Evolutionary conservation across 148 eudicot genomes (phyloP).

Genomic region (Chenopodium album): DNA sequence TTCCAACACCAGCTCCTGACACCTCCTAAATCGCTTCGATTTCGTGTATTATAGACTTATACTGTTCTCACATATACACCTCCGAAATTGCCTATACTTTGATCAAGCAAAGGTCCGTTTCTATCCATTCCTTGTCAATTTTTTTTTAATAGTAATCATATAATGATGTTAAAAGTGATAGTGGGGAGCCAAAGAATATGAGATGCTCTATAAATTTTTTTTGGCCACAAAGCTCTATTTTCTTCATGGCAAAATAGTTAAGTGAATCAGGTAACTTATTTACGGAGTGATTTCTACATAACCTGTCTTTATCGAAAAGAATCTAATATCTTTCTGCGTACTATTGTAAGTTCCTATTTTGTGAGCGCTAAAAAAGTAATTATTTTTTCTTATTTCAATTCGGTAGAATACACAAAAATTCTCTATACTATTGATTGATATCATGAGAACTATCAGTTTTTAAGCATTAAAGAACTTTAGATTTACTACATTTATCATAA

Average conservation of each 20-base stretch:
- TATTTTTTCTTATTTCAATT: neutral
- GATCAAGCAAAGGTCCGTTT: conserved; percentile 20
- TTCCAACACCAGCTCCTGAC: too few species aligned
- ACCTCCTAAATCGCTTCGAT: too few species aligned
- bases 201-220: conserved; percentile 14
- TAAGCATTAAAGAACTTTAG: neutral
- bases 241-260: conserved; percentile 7
- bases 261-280: conserved; percentile 27
- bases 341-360: neutral
- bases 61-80: neutral
- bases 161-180: conserved; percentile 14
- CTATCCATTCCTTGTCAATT: conserved; percentile 13
- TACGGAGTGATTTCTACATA: too few species aligned
- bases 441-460: too few species aligned
- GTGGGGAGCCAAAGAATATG: neutral
- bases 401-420: neutral
- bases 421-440: neutral
- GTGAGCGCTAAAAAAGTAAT: too few species aligned
- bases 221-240: neutral
- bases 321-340: neutral
- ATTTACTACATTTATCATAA: too few species aligned
- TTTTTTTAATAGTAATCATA: neutral
- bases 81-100: neutral
- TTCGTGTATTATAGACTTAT: too few species aligned
- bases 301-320: conserved; percentile 9